phyloP scores from a whole-genome alignment of 257 asterid genomes.

The Lycium ferocissimum region DNA sequence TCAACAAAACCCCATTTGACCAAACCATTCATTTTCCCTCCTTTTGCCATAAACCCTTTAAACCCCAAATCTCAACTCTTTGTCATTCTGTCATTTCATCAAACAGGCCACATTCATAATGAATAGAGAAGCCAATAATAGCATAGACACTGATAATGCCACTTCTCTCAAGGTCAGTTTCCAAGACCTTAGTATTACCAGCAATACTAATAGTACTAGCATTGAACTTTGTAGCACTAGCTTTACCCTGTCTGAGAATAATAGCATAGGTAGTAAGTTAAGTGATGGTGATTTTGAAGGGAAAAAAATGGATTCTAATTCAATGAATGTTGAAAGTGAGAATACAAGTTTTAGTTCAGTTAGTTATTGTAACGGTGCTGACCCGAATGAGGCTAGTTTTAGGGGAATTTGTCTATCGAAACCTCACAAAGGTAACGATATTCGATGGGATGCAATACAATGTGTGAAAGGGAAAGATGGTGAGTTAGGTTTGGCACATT shows the following conservation, averaged over 20 bases:
- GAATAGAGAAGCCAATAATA: slow-evolving; percentile 43
- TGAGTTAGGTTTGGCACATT: slow-evolving; percentile 75
- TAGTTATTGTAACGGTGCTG: slow-evolving; percentile 41
- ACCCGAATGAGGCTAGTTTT: slow-evolving; percentile 61
- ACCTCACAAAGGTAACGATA: slow-evolving; percentile 83
- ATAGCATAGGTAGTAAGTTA: slow-evolving; percentile 41
- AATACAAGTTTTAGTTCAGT: slow-evolving; percentile 52
- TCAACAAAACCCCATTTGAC: slow-evolving; percentile 63
- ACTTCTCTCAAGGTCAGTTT: slow-evolving; percentile 49
- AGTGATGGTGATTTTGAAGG: slow-evolving; percentile 51
- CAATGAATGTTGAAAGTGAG: slow-evolving; percentile 44
- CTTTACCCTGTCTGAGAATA: slow-evolving; percentile 52
- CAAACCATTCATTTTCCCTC: slow-evolving; percentile 48
- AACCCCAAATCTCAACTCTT: slow-evolving; percentile 32
- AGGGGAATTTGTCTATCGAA: slow-evolving; percentile 63
- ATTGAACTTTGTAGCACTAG: slow-evolving; percentile 54
- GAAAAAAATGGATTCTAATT: slow-evolving; percentile 40
- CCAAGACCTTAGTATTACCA: slow-evolving; percentile 51
- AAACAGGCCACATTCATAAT: slow-evolving; percentile 47
- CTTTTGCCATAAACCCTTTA: slow-evolving; percentile 38
- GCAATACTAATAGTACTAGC: slow-evolving; percentile 62
- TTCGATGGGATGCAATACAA: slow-evolving; percentile 83
- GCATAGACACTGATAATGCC: slow-evolving; percentile 40
- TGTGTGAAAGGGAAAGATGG: slow-evolving; percentile 54
- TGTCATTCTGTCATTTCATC: slow-evolving; percentile 56